Evolutionary conservation across 768 basidiomycete species (phyloP).

Genomic region (Leccinum arenicola): DNA sequence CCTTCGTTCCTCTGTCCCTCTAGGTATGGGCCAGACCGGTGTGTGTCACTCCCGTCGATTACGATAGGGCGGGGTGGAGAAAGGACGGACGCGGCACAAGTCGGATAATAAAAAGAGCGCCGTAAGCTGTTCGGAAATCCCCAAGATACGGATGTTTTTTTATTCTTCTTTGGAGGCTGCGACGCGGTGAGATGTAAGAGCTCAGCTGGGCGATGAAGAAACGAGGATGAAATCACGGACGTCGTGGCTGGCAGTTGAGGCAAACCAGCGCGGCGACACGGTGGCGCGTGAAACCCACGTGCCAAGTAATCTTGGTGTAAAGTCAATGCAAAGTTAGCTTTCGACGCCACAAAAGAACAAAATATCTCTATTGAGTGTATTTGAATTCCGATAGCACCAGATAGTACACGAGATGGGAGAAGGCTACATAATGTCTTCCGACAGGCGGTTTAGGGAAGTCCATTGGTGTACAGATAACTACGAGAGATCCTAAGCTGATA

Average conservation of each 20-base stretch:
- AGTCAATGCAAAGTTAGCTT: constrained; percentile 11
- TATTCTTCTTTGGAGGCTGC: not conserved
- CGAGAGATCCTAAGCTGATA: constrained; percentile 30
- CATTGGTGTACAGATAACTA: constrained; percentile 33
- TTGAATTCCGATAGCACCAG: constrained; percentile 17
- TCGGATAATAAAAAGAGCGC: constrained; percentile 1
- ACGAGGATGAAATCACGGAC: not conserved
- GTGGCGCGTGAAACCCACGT: not conserved
- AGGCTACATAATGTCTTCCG: constrained; percentile 33
- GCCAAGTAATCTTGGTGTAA: not conserved
- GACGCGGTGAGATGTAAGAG: not conserved
- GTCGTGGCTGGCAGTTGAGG: not conserved
- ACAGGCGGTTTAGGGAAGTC: constrained; percentile 22
- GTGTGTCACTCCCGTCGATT: constrained; percentile 14
- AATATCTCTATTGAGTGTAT: constrained; percentile 18
- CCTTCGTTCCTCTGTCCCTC: not conserved
- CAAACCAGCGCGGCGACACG: not conserved
- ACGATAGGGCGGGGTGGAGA: constrained; percentile 24
- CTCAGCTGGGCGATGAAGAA: not conserved
- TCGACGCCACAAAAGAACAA: constrained; percentile 7
- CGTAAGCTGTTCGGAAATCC: constrained; percentile 4
- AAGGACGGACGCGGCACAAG: constrained; percentile 9
- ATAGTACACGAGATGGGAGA: constrained; percentile 26
- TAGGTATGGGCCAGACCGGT: not conserved
- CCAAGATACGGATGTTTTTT: not conserved